Conservation (phyloP, 192 early-diverging fungal genomes). For the Tieghemiomyces parasiticus region DNA sequence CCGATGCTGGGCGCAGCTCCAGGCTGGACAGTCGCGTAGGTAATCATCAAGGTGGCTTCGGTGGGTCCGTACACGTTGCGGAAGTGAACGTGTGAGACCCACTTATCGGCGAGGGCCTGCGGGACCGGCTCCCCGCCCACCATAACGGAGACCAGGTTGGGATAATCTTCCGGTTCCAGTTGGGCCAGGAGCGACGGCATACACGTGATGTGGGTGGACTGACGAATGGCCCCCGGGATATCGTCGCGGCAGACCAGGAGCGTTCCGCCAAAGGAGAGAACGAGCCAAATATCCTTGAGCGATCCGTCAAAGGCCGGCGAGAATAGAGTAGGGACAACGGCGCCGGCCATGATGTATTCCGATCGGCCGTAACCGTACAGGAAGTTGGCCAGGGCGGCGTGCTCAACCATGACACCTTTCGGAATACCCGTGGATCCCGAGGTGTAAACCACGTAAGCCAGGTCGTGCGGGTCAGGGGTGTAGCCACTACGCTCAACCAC, state of each 20-base stretch:
- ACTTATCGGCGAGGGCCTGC: neutral
- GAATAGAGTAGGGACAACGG: neutral
- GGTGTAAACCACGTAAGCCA: neutral
- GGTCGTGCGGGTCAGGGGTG: no score
- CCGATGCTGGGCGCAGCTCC: conserved; percentile 13
- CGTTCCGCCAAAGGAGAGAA: neutral
- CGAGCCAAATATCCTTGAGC: neutral
- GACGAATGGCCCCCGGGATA: neutral
- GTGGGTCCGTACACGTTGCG: conserved; percentile 2
- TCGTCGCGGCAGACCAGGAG: neutral
- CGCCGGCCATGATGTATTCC: neutral
- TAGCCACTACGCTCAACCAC: no score
- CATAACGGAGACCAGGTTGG: neutral
- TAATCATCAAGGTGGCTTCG: conserved; percentile 4
- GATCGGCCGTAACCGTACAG: neutral
- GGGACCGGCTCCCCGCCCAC: neutral
- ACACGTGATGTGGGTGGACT: neutral
- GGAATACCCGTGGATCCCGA: neutral
- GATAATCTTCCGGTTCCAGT: neutral
- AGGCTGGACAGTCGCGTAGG: neutral
- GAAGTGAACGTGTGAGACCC: neutral
- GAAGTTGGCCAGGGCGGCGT: neutral
- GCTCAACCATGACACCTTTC: neutral
- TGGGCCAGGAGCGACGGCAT: neutral
- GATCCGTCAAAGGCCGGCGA: neutral